Base-by-base conservation (phyloP, 345 rosid species). In the Streptanthus diversifolius region DNA sequence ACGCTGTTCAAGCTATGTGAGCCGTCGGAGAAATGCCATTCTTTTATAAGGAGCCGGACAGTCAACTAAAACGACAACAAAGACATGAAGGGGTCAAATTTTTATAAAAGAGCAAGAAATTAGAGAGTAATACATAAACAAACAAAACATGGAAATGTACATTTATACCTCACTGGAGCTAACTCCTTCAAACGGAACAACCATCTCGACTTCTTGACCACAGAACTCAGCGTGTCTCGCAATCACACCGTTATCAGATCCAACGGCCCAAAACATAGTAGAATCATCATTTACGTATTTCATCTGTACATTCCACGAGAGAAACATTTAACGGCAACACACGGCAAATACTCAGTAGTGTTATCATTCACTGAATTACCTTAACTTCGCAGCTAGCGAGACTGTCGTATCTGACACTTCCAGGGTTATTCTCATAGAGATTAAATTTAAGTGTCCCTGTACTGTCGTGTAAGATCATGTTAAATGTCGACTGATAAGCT, bases 21-120 rank as follows among this genome's bases (percentile, higher is more conserved):
- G 40, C 99, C 95, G 25, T 88, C 97, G 30, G 99, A 86, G 81
- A 88, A 95, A 80, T 88, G 97, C 99, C 99, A 95, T 72, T 91
- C 99, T 80, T 95, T 91, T 61, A 95, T 24, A 48, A 91, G 82
- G 63, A 95, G 85, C 85, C 71, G 80, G 39, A 95, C 93, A 0
- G 85, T 84, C 82, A 95, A 81, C 99, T 93, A 84, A 59, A 52
- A 77, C 57, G 71, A 73, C 52, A 41, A 53, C 2, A 37, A 13
- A 37, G 12, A 66, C 22, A 24, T 22, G 0, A n/a, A 56, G 13
- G 7, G 5, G 18, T 40, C 32, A 63, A 15, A 63, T 15, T n/a
- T 24, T 24, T 13, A 15, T 12, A n/a, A 12, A 39, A 25, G 53
- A 72, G 11, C 3, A 7, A 19, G 13, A 19, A 53, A 8, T 32